Percentiles rank a stretch among this genome's conserved stretches.
These are phyloP conservation scores for Leccinum boreale DNA, from an alignment of 768 basidiomycete genomes.

Conservation along the genomic window DNA sequence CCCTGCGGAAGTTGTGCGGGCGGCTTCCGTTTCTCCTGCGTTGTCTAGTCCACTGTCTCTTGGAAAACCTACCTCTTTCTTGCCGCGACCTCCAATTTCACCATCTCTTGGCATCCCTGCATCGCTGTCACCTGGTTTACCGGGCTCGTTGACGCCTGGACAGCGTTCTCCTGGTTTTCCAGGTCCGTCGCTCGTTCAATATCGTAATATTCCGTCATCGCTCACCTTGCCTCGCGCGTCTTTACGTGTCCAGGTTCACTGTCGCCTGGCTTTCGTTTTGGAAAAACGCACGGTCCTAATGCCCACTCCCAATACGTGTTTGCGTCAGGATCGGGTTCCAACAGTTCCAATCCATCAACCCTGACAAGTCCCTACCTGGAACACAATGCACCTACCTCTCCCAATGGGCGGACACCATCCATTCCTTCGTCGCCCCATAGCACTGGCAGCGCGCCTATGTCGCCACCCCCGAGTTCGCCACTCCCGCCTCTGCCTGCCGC, in stretches of 20 bases:
- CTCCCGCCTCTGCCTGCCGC: constrained; percentile 18
- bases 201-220: constrained; percentile 6
- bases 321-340: constrained; percentile 10
- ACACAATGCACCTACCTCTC: not conserved
- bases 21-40: constrained; percentile 11
- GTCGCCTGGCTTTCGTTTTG: constrained; percentile 22
- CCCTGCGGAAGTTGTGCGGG: constrained; percentile 3
- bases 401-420: constrained; percentile 9
- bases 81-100: constrained; percentile 1
- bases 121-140: constrained; percentile 18
- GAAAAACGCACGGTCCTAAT: not conserved
- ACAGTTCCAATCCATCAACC: constrained; percentile 3
- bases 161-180: constrained; percentile 22
- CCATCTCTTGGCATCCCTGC: constrained; percentile 11
- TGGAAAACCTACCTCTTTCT: constrained; percentile 8
- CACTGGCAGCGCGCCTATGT: constrained; percentile 7
- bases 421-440: constrained; percentile 1
- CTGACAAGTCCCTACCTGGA: not conserved
- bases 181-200: constrained; percentile 17
- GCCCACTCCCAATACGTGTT: constrained; percentile 19
- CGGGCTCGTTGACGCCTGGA: constrained; percentile 18
- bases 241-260: constrained; percentile 14
- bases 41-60: constrained; percentile 11
- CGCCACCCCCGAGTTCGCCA: constrained; percentile 24
- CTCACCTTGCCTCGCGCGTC: not conserved